Base-by-base conservation (phyloP, 495 filamentous ascomycete genomes). In the Neurospora pannonica region DNA sequence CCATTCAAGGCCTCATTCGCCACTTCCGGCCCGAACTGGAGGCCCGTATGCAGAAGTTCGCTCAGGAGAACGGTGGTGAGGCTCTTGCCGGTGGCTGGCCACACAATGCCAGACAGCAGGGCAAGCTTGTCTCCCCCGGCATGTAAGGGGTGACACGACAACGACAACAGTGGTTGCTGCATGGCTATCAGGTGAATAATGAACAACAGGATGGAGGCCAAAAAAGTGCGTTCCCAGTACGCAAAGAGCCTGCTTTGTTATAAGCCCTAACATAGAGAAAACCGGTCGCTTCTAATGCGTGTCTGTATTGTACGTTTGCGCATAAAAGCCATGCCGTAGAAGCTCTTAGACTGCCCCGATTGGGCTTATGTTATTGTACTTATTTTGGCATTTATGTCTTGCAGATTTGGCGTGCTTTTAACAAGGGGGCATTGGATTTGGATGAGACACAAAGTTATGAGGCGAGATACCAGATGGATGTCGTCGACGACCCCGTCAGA, bases 1-100 rank as follows among this genome's bases (percentile, higher is more conserved):
- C 96, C 77, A 90, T 98, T 78, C 96, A 99, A 86, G 96, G 96
- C 81, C 88, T 99, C 75, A 98, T 99, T 84, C 90, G 96, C 76
- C 96, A 99, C 84, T 99, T 99, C 87, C 88, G 96, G 76, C 97
- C 95, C 38, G 95, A 99, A 83, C 84, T 99, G 72, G 94, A 98
- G 88, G 92, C 90, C 37, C 88, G 95, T 76, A 95, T 98, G 84
- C 86, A 89, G 82, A 89, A 91, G 71, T 94, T 91, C 81, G 87
- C 91, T 60, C 84, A 92, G 81, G 83, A 89, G 82, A 82, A 86
- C 73, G 92, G 92, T 73, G 91, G 90, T 71, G 83, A 88, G 76
- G 88, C 93, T 69, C 85, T 93, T 79, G 95, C 94, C 54, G 96
- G 96, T 79, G 96, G 96, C 48, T 98, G 94, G 96, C 84, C 87